Percentiles rank a stretch among this genome's conserved stretches.
Evolutionary conservation across 108 stramenopile species (phyloP).

Genomic region (Cyclotella cryptica): DNA sequence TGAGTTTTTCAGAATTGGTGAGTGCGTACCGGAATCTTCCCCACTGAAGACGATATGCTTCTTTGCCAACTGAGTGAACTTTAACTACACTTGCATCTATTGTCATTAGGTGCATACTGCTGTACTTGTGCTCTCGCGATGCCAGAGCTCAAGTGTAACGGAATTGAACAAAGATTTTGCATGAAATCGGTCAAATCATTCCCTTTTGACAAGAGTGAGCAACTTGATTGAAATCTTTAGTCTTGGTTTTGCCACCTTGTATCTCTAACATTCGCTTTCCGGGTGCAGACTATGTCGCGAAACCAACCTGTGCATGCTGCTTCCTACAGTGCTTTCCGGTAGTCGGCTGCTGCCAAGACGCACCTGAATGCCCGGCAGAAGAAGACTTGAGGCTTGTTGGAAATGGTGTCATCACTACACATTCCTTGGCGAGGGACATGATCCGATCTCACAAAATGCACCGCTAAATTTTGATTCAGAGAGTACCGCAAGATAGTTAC

Average conservation of each 20-base stretch:
- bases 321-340: constrained; percentile 3
- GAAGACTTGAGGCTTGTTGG: not conserved
- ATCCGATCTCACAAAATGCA: constrained; percentile 2
- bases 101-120: not conserved
- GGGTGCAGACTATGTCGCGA: not conserved
- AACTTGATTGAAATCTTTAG: not conserved
- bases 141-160: not conserved
- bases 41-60: not conserved
- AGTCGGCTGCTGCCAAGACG: not conserved
- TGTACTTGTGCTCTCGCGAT: constrained; percentile 8
- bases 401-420: not conserved
- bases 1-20: not conserved
- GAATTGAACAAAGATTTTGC: not conserved
- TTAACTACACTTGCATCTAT: not conserved
- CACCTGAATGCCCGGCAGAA: not conserved
- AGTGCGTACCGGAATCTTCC: not conserved
- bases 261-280: not conserved
- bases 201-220: not conserved
- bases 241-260: not conserved
- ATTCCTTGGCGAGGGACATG: constrained; percentile 7
- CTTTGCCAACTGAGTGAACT: not conserved
- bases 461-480: not conserved
- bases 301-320: constrained; percentile 10
- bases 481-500: not conserved
- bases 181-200: not conserved